Evolutionary conservation across 139 green algal genomes (phyloP).

Genomic region (Chlamydomonas eustigma): DNA sequence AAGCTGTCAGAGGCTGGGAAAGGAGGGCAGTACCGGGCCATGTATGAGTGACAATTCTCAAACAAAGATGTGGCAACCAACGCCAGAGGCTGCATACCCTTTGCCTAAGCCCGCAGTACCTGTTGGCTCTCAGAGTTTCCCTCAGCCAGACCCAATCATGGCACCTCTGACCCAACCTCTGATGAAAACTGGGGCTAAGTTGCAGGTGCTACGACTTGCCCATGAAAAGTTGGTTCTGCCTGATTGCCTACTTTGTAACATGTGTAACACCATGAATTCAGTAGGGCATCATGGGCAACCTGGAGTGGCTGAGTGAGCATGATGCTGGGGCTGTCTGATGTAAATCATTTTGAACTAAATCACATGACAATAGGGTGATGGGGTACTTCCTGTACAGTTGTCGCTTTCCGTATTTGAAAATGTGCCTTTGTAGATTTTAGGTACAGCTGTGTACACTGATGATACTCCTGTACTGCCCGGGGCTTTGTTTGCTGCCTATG

Average conservation of each 20-base stretch:
- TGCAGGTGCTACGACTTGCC: conserved; percentile 41
- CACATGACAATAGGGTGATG: no score
- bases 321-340: no score
- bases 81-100: conserved; percentile 2
- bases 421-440: conserved; percentile 58
- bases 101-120: conserved; percentile 21
- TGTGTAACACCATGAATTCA: no score
- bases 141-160: conserved; percentile 4
- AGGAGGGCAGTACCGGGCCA: neutral
- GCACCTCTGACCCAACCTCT: conserved; percentile 33
- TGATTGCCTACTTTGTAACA: no score
- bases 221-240: no score
- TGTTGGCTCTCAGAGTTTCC: conserved; percentile 24
- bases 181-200: conserved; percentile 38
- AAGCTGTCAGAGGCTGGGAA: no score
- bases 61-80: no score
- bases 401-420: no score
- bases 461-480: conserved; percentile 34
- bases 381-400: no score
- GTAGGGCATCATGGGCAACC: no score
- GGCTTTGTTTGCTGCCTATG: conserved; percentile 46
- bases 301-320: no score
- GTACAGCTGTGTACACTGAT: conserved; percentile 56
- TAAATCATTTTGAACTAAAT: no score
- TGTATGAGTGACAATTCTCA: neutral